Evolutionary conservation across 2,329 filamentous ascomycete species (phyloP), one percentile per base, ranked within the genome.

Genomic region (Aspergillus neoniger): DNA sequence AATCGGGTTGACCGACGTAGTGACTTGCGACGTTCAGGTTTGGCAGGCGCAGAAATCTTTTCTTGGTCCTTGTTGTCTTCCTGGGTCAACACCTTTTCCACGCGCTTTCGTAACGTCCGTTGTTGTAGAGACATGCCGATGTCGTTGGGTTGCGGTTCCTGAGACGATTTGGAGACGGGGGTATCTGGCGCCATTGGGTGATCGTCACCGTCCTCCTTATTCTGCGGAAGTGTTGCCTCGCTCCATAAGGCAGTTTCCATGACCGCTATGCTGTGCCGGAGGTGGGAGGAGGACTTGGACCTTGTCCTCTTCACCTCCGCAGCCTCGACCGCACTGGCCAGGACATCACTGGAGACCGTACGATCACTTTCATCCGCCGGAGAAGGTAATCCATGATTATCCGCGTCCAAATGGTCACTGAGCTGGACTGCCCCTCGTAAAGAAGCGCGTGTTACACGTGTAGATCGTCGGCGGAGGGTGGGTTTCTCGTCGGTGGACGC

Each of bases 1-100:
- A 81, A 69, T 49, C 81, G 78, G 51, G 76, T 76, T 32, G 82
- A 83, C 52, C 71, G 76, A 54, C 75, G 76, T 54, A 63, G 60
- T 15, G 74, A 71, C n/a, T 66, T 68, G 53, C 69, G 63, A 49
- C 68, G 69, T 48, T 70, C 66, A 17, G 51, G 55, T 50, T 73
- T 70, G 15, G 69, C 60, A 41, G 62, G 57, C 44, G 60, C 54
- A 44, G 70, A 70, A 30, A 54, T 61, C 38, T 69, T 65, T 52
- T 67, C 67, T 58, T 69, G 63, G 53, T 62, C 60, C 55, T 66
- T 63, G 36, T 67, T 67, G 23, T 67, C 61, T 55, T 71, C 67
- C 53, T 71, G 68, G 44, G 64, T 65, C 39, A 72, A 67, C 36
- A 65, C 67, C 49, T 69, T 74, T 23, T 71, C 68, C 57, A 71